Percentiles rank a stretch among this genome's conserved stretches.
Evolutionary conservation across 2,329 filamentous ascomycete genomes (phyloP).

Genomic region (Colletotrichum karsti): DNA sequence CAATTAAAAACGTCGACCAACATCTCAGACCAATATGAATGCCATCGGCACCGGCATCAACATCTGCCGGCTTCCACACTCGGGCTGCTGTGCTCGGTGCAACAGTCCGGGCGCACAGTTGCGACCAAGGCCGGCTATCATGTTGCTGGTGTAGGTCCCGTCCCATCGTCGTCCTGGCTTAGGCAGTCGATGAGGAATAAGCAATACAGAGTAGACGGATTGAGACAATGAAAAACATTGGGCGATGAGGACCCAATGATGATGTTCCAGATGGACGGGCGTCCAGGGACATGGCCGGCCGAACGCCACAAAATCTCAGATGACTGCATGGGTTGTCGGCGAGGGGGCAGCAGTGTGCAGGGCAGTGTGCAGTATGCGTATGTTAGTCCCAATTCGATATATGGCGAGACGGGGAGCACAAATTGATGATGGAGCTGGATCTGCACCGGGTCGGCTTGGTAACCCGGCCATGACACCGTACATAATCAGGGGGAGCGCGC

Average conservation of each 20-base stretch:
- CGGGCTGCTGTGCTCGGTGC: slow-evolving; percentile 18
- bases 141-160: no score
- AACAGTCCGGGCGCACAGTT: slow-evolving; percentile 1
- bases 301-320: slow-evolving; percentile 24
- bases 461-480: slow-evolving; percentile 12
- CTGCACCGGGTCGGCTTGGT: slow-evolving; percentile 10
- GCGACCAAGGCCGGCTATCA: neutral
- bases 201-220: slow-evolving; percentile 12
- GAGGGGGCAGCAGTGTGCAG: neutral
- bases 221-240: slow-evolving; percentile 16
- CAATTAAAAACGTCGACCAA: neutral
- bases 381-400: slow-evolving; percentile 13
- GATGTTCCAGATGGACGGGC: slow-evolving; percentile 10
- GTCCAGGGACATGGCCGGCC: slow-evolving; percentile 3
- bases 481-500: neutral
- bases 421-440: slow-evolving; percentile 18
- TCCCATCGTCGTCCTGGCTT: neutral
- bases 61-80: slow-evolving; percentile 18
- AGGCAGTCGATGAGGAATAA: slow-evolving; percentile 14
- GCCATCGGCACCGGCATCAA: slow-evolving; percentile 3
- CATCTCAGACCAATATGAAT: neutral
- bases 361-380: neutral
- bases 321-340: slow-evolving; percentile 13
- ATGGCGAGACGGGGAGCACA: slow-evolving; percentile 18
- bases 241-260: slow-evolving; percentile 10